Percentiles rank a stretch among this genome's conserved stretches.
Conservation (phyloP, 2,329 filamentous ascomycete genomes). For the Calonectria henricotiae region DNA sequence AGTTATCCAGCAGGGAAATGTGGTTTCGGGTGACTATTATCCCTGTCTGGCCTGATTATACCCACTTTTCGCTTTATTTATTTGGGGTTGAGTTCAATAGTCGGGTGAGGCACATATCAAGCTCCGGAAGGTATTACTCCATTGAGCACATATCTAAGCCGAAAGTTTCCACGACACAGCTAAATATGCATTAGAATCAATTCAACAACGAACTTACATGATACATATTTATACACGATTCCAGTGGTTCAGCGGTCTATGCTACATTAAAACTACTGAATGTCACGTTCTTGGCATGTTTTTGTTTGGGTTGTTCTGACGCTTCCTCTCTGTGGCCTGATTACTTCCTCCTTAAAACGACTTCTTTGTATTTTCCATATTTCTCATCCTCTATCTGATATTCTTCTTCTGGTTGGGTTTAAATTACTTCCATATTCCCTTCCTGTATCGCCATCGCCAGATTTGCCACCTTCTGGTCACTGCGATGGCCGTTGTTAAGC, state of each 20-base stretch:
- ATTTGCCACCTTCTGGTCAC: neutral
- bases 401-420: neutral
- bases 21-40: neutral
- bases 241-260: neutral
- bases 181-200: neutral
- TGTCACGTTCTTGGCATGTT: neutral
- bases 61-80: constrained; percentile 15
- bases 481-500: neutral
- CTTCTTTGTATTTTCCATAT: neutral
- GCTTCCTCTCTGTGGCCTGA: neutral
- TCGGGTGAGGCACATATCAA: constrained; percentile 15
- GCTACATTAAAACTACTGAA: neutral
- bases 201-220: too few relatives aligned
- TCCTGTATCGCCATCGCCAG: neutral
- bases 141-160: neutral
- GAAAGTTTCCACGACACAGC: neutral
- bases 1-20: neutral
- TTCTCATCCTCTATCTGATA: neutral
- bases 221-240: neutral
- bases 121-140: constrained; percentile 11
- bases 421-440: too few relatives aligned
- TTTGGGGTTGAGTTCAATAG: constrained; percentile 22
- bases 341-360: neutral
- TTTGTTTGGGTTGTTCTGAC: neutral
- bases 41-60: constrained; percentile 1